Conservation (phyloP, 2,329 filamentous ascomycete species). For the Colletotrichum agaves region DNA sequence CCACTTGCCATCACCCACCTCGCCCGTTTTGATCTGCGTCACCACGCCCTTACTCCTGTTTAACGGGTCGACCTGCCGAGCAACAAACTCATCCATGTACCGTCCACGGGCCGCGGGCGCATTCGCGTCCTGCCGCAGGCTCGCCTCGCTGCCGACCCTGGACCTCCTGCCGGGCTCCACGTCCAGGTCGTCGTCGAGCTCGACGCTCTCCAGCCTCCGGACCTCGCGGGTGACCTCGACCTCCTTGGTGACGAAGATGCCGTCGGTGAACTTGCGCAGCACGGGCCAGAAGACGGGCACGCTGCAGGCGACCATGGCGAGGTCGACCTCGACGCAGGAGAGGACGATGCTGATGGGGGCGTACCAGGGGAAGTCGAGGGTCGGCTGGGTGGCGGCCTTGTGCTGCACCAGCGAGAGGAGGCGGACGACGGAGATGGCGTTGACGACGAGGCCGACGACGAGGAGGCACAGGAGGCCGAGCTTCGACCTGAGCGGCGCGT, state of each 20-base stretch:
- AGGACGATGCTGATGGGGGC: conserved; percentile 40
- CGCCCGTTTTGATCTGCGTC: conserved; percentile 18
- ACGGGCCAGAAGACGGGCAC: conserved; percentile 90
- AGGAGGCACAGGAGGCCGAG: conserved; percentile 44
- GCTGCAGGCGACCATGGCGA: conserved; percentile 56
- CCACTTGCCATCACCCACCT: conserved; percentile 7
- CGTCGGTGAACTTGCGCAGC: conserved; percentile 14
- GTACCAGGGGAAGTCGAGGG: conserved; percentile 49
- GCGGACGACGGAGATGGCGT: conserved; percentile 47
- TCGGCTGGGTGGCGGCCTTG: conserved; percentile 45
- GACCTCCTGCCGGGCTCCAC: conserved; percentile 25
- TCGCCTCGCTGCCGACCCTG: conserved; percentile 33
- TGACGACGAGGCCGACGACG: conserved; percentile 44
- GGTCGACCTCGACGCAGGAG: conserved; percentile 38
- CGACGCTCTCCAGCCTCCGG: conserved; percentile 19
- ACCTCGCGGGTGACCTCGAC: conserved; percentile 28
- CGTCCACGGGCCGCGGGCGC: not conserved
- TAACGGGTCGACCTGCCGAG: conserved; percentile 26
- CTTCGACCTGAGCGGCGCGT: conserved; percentile 39
- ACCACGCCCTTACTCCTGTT: conserved; percentile 18
- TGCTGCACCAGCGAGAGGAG: conserved; percentile 45
- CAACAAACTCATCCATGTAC: conserved; percentile 22
- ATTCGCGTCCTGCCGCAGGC: conserved; percentile 27
- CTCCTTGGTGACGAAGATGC: conserved; percentile 37
- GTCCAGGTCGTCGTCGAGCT: conserved; percentile 31